Evolutionary conservation across 768 basidiomycete genomes (phyloP), one percentile per base, ranked within the genome.

Genomic region (Pleurotus tuoliensis): DNA sequence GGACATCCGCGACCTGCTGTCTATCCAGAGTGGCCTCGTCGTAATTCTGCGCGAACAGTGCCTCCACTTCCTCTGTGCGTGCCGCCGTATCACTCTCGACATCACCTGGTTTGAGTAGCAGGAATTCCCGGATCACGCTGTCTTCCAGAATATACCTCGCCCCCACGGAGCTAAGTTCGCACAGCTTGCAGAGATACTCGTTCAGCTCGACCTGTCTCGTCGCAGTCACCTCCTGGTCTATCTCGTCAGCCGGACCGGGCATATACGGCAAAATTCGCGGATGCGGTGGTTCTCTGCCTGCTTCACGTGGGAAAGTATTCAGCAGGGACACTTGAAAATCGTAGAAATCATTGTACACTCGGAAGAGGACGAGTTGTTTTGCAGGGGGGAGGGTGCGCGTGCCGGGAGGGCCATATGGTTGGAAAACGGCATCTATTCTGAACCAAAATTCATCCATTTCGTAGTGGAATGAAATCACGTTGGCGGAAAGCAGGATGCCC

Each of bases 391-490:
- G 79, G 13, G 70, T 64, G 25, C 69, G 72, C 54, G 82, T 79
- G 46, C 82, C 86, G 15, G 81, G 73, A 7, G 77, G 76, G 58
- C 80, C 80, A 63, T 90, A 93, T 0, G 95, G 93, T 62, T 95
- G 89, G 73, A 86, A 98, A 57, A 87, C 71, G 56, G 90, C 94
- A 66, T 97, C 84, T 45, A 98, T 80, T 27, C 95, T 87, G 82
- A 98, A 99, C 94, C 95, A 98, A 72, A 94, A 99, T 64, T 95
- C 90, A 5, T 94, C 87, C 79, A 88, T 90, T 70, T 99, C 97
- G 67, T 83, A 88, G 71, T 98, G 97, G 77, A 96, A 98, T n/a
- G 94, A 95, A 53, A 94, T 90, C 56, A 98, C 93, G 59, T 87
- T 84, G 30, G 94, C 93, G 18, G 87, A 82, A 13, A 94, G 81